Percentiles rank a stretch among this genome's conserved stretches.
These are phyloP conservation scores for Teunomyces barrocoloradensis DNA, from an alignment of 805 yeast genomes.

Conservation along the genomic window DNA sequence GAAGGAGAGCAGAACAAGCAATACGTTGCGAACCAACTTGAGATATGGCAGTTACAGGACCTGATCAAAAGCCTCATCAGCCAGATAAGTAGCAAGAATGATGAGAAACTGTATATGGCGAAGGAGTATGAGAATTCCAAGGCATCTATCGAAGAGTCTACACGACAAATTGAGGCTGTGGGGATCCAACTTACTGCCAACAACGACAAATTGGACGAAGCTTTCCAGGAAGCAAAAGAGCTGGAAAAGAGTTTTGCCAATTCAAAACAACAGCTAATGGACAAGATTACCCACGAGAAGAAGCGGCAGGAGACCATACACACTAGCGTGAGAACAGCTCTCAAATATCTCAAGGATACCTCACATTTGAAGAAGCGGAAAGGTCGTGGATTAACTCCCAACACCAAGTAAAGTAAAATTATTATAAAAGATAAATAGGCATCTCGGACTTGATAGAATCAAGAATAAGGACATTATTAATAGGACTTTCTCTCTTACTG, in stretches of 20 bases:
- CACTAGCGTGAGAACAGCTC: conserved; percentile 28
- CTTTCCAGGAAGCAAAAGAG: conserved; percentile 19
- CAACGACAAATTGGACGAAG: conserved; percentile 17
- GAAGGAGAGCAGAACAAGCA: conserved; percentile 16
- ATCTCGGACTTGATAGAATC: conserved; percentile 72
- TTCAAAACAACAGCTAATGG: conserved; percentile 18
- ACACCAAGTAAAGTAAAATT: conserved; percentile 5
- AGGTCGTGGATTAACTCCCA: conserved; percentile 39
- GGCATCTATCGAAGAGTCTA: conserved; percentile 47
- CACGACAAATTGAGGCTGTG: conserved; percentile 21
- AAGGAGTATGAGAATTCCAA: conserved; percentile 56
- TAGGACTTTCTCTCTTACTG: conserved; percentile 72
- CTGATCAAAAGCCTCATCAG: conserved; percentile 43
- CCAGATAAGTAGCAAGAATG: conserved; percentile 44
- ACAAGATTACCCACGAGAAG: conserved; percentile 22
- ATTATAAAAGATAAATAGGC: conserved; percentile 64
- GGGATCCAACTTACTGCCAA: conserved; percentile 18
- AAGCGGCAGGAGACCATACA: conserved; percentile 22
- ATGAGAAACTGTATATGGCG: conserved; percentile 64
- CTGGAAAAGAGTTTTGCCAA: conserved; percentile 15
- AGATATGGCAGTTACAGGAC: conserved; percentile 46
- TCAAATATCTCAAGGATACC: conserved; percentile 36
- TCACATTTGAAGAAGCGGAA: conserved; percentile 42
- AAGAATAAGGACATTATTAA: conserved; percentile 74
- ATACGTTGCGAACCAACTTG: conserved; percentile 37